A percentile compares a stretch with the other conserved stretches of the same genome.
Evolutionary conservation across 345 rosid species (phyloP).

Genomic region (Eucalyptus viminalis): DNA sequence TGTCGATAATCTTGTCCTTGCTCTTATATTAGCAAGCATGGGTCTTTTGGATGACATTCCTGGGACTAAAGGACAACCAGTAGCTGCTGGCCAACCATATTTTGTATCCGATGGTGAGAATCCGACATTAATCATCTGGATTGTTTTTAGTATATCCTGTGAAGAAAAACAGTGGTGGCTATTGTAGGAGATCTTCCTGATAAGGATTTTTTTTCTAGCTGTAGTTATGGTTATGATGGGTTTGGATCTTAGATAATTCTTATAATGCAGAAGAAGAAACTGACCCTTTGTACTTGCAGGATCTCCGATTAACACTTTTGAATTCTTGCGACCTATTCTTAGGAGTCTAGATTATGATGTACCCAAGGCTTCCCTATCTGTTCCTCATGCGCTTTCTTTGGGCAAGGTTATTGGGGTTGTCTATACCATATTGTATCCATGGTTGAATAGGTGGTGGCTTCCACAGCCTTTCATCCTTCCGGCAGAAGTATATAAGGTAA

Average conservation of each 20-base stretch:
- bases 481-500: slow-evolving; percentile 86
- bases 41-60: slow-evolving; percentile 84
- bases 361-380: slow-evolving; percentile 46
- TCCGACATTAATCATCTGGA: background rate
- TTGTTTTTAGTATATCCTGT: background rate
- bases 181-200: background rate
- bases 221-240: background rate
- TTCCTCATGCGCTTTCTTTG: slow-evolving; percentile 41
- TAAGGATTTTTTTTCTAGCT: background rate
- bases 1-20: slow-evolving; percentile 77
- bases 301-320: slow-evolving; percentile 73
- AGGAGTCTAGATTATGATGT: slow-evolving; percentile 61
- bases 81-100: slow-evolving; percentile 91
- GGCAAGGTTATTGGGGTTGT: slow-evolving; percentile 42
- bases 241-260: background rate
- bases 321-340: slow-evolving; percentile 61
- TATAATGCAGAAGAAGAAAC: background rate
- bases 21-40: slow-evolving; percentile 79
- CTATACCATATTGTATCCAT: slow-evolving; percentile 68
- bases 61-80: slow-evolving; percentile 47
- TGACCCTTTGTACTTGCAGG: slow-evolving; percentile 23
- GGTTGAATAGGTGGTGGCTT: slow-evolving; percentile 77
- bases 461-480: slow-evolving; percentile 85
- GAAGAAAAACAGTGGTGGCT: background rate
- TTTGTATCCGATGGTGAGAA: slow-evolving; percentile 88